Base-by-base conservation (phyloP, 164 flowering plant genomes). In the Kingdonia uniflora region DNA sequence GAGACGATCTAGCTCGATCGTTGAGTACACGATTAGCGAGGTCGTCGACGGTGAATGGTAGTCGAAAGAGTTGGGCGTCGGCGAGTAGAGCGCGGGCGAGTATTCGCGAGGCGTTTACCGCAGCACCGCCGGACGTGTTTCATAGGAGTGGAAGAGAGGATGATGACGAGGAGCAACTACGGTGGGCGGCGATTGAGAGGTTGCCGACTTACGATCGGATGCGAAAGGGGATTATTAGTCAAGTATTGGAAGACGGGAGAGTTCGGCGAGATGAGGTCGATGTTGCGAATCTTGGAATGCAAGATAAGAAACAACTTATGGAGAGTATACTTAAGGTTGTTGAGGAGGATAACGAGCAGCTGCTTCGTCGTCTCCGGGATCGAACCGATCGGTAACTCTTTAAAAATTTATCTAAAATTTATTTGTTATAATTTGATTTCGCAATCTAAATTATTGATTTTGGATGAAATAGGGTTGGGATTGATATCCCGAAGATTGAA, bases 131-230 rank as follows among this genome's bases (percentile, higher is more conserved):
- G 17, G 77, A 74, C 54, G 70, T 67, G 39, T 74, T 74, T 55
- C 49, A 52, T 19, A 45, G 68, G 55, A 74, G 78, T 42, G 35
- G 52, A 22, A 35, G 74, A 40, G 55, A 52, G 15, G 58, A 29
- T 1, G 67, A 68, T 8, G 83, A 79, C 2, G 94, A 85, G 56
- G 81, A 81, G 40, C 79, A 78, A 61, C 73, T 84, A 26, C 70
- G 49, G 49, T 81, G 87, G 85, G 92, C 87, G 5, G 87, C 92
- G 10, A 73, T 84, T 6, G 92, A 81, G 67, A 70, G 73, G 66
- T 79, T 81, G 1, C 92, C 92, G 0, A 81, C 92, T 1, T 80
- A 70, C 49, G 80, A 76, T 23, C 63, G 86, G 21, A 3, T 83
- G 60, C 63, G 74, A 50, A 70, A 59, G 19, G 76, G 79, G 23